Evolutionary conservation across 768 basidiomycete genomes (phyloP), one percentile per base, ranked within the genome.

Genomic region (Boletales sp.): DNA sequence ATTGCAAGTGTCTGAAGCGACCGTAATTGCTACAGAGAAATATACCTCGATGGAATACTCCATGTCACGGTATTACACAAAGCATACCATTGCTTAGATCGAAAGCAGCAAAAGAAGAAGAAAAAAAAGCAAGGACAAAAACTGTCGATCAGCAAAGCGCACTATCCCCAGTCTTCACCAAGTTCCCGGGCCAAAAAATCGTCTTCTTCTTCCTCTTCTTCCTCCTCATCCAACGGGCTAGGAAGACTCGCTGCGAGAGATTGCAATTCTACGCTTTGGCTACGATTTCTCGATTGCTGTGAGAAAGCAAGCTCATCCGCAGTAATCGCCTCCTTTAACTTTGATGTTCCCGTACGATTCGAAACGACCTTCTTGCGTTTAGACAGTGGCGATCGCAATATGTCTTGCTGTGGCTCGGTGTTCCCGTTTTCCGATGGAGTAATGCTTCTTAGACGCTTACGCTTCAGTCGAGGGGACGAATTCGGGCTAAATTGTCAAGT

Each of bases 141-240:
- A 50, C 18, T 13, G 44, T 45, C 41, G 34, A 53, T 46, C 31
- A 27, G 21, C 4, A 15, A 5, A 44, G 42, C 11, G 34, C 14
- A 57, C 68, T 83, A 90, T 80, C 86, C 84, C 81, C 77, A 81
- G 52, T 89, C 87, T 63, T 85, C 85, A 62, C 82, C 86, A 56
- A 90, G 72, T 61, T 86, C 89, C 35, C 83, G 76, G n/a, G 87
- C 82, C n/a, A 90, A 71, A 63, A 89, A 89, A 63, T 90, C 87
- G 37, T 88, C 87, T 1, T 87, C 86, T 5, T 87, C 86, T 2
- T 79, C 77, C 1, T 81, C 81, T 0, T 75, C 78, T 2, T 77
- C 77, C 1, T 75, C 78, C 5, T 79, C 80, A 0, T 75, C 79
- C 0, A 73, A 66, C 4, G 61, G 56, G 48, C 60, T 63, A 37